A percentile compares a stretch with the other conserved stretches of the same genome.
These are phyloP conservation scores for Alternaria viburni DNA, from an alignment of 2,329 filamentous ascomycete species.

Conservation along the genomic window DNA sequence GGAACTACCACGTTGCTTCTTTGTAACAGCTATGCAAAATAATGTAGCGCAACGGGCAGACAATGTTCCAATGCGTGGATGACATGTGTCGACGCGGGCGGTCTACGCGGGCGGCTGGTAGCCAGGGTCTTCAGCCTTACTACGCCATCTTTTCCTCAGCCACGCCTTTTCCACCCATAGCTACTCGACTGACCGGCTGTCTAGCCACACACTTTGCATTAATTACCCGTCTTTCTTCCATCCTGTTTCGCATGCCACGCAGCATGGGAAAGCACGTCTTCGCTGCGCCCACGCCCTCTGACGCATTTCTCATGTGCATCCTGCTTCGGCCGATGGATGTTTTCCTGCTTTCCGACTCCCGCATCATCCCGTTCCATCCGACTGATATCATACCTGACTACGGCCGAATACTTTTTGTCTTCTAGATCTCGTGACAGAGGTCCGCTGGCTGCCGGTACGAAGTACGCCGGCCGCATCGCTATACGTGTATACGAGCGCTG, in stretches of 20 bases:
- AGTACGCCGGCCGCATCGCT: neutral
- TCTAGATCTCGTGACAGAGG: neutral
- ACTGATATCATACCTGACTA: neutral
- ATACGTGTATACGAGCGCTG: neutral
- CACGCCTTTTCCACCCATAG: neutral
- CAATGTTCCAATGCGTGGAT: neutral
- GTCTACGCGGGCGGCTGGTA: slow-evolving; percentile 12
- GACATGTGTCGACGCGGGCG: slow-evolving; percentile 5
- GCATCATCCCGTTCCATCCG: neutral
- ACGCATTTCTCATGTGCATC: neutral
- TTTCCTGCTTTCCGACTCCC: neutral
- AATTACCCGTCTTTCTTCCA: neutral
- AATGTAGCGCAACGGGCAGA: neutral
- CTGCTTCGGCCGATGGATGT: neutral
- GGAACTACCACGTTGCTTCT: neutral
- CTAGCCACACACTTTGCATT: neutral
- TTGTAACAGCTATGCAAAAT: neutral
- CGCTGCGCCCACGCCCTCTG: neutral
- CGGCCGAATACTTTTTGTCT: neutral
- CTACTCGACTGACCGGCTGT: neutral
- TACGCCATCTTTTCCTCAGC: slow-evolving; percentile 10
- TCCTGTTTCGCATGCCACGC: neutral
- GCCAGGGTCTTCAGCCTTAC: slow-evolving; percentile 14
- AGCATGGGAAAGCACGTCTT: neutral
- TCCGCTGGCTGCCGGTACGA: neutral